Percentiles rank a stretch among this genome's conserved stretches.
Conservation (phyloP, 495 filamentous ascomycete species). For the Podospora appendiculata region DNA sequence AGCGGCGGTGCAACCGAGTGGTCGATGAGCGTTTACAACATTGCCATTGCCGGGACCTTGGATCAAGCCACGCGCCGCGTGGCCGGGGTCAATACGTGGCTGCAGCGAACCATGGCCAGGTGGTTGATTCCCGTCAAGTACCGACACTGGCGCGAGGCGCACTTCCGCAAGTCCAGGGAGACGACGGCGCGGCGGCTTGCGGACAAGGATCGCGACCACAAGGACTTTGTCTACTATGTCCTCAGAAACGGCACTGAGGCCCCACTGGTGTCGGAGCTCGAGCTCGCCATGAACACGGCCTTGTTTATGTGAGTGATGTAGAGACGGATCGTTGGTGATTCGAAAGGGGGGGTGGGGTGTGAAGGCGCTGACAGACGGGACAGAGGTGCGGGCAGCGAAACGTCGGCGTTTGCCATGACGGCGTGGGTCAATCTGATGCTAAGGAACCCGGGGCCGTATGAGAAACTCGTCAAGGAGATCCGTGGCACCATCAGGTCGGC, state of each 20-base stretch:
- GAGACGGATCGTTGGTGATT: too few species aligned
- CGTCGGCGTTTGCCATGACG: slow-evolving; percentile 9
- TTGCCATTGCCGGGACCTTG: slow-evolving; percentile 5
- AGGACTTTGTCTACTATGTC: slow-evolving; percentile 19
- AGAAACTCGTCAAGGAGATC: slow-evolving; percentile 8
- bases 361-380: neutral
- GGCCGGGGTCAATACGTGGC: slow-evolving; percentile 14
- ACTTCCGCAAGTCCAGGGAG: slow-evolving; percentile 11
- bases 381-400: slow-evolving; percentile 16
- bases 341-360: too few species aligned
- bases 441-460: slow-evolving; percentile 3
- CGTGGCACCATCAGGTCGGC: slow-evolving; percentile 4
- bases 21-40: slow-evolving; percentile 10
- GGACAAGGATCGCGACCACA: slow-evolving; percentile 8
- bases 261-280: slow-evolving; percentile 3
- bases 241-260: slow-evolving; percentile 13
- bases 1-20: slow-evolving; percentile 13
- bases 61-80: slow-evolving; percentile 16
- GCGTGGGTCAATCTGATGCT: slow-evolving; percentile 10
- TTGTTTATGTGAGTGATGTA: slow-evolving; percentile 11
- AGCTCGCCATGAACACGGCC: slow-evolving; percentile 19
- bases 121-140: slow-evolving; percentile 9
- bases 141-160: slow-evolving; percentile 4
- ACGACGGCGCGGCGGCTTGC: slow-evolving; percentile 10
- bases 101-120: slow-evolving; percentile 6